phyloP scores from a whole-genome alignment of 2,329 filamentous ascomycete genomes.

The Phialophora expanda region DNA sequence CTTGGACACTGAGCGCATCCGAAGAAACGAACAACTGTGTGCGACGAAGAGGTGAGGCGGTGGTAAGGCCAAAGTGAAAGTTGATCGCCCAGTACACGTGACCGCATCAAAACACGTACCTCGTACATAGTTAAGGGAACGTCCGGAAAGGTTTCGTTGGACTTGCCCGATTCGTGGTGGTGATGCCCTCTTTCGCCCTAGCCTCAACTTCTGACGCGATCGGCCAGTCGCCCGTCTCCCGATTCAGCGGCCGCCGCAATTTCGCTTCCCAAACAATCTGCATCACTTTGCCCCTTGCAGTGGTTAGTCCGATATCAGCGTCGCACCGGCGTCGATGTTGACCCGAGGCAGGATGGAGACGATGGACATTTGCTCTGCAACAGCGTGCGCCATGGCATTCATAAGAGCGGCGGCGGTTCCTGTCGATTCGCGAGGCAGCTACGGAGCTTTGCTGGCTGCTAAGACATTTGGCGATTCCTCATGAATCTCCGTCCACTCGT shows the following conservation, averaged over 20 bases:
- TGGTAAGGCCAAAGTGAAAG: not conserved
- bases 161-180: not conserved
- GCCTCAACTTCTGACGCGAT: not conserved
- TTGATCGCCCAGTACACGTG: not conserved
- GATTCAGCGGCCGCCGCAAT: not conserved
- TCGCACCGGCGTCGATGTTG: not conserved
- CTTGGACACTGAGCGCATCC: not conserved
- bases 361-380: not conserved
- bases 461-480: conserved; percentile 15
- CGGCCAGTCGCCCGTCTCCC: not conserved
- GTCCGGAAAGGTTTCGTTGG: not conserved
- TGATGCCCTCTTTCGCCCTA: not conserved
- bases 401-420: not conserved
- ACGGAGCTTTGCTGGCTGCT: not conserved
- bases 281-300: not conserved
- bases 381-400: not conserved
- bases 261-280: not conserved
- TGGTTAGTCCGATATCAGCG: not conserved
- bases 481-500: conserved; percentile 18
- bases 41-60: not conserved
- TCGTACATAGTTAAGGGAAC: not conserved
- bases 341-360: not conserved
- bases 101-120: not conserved
- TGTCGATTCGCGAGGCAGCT: not conserved
- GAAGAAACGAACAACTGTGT: not conserved